Base-by-base conservation (phyloP, 805 yeast genomes). In the Kodamaea laetipori region DNA sequence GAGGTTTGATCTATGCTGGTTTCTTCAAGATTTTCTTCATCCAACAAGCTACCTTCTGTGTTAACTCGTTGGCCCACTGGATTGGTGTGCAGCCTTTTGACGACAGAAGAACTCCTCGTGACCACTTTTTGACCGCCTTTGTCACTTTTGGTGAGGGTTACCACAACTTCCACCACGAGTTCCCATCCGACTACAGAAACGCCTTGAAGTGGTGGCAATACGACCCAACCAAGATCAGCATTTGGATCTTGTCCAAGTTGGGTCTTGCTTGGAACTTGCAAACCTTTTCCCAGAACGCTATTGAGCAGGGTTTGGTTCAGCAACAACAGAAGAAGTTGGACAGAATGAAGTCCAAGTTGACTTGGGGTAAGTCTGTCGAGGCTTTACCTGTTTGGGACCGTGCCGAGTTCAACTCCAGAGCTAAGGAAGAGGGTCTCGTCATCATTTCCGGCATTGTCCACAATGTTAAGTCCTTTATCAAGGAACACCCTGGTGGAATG, bases 121-220 rank as follows among this genome's bases (percentile, higher is more conserved):
- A 86, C 66, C 90, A 85, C 64, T 78, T 81, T 60, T 57, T 86
- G 49, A 85, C 94, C 39, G 94, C 94, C 4, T 69, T 86, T 47
- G 89, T 85, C 46, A 86, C 95, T 0, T 85, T 86, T 58, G 95
- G 95, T 66, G 95, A 86, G 69, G 95, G 95, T 50, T 85, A 86
- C 74, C 94, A 86, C 60, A 86, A 86, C 69, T 86, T 86, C 81
- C 95, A 86, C 66, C 95, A 86, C 64, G 95, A 86, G 72, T 86
- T 86, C 77, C 94, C 95, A 56, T 78, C 87, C 13, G 95, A 86
- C 69, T 86, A 86, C 77, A 80, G 95, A 77, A 86, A 86, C 61
- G 94, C 94, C 13, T 75, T 86, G 60, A 83, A 80, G 61, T 86
- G 94, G 94, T 86, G 82, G 73, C 92, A 86, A 74, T 86, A 81